Conservation (phyloP, 768 basidiomycete genomes). For the Trametes villosa region DNA sequence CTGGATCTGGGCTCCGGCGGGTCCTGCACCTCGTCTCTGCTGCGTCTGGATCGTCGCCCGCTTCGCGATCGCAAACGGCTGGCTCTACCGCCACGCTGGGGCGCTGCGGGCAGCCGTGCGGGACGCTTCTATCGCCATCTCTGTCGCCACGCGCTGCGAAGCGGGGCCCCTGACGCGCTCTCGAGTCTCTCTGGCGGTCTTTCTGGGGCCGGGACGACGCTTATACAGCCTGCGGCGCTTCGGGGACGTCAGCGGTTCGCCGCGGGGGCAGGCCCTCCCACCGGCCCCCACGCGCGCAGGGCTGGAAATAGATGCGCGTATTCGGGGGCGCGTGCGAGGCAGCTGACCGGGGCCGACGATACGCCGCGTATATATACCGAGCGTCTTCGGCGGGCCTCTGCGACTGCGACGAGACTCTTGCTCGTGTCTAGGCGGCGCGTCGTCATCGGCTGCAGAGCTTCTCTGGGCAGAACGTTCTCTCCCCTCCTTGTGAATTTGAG, state of each 20-base stretch:
- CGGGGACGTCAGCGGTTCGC: not conserved
- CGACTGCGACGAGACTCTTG: not conserved
- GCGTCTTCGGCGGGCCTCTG: constrained; percentile 1
- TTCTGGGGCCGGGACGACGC: not conserved
- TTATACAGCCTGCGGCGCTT: not conserved
- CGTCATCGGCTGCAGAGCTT: not conserved
- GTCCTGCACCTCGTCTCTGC: not conserved
- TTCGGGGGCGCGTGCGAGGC: constrained; percentile 1
- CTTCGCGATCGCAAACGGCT: not conserved
- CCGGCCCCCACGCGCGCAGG: not conserved
- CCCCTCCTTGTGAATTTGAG: not conserved
- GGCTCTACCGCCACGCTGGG: not conserved
- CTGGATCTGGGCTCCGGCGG: not conserved
- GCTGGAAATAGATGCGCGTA: not conserved
- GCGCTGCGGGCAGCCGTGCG: not conserved
- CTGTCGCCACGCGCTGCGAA: not conserved
- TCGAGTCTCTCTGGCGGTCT: not conserved
- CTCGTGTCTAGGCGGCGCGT: not conserved
- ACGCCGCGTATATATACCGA: constrained; percentile 20
- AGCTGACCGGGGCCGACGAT: constrained; percentile 17
- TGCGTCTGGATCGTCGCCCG: not conserved
- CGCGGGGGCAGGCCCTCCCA: not conserved
- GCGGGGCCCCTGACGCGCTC: not conserved
- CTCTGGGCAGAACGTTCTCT: not conserved
- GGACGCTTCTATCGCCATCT: not conserved